Evolutionary conservation across 129 eudicot genomes (phyloP), one percentile per base, ranked within the genome.

Genomic region (Lactuca saligna): DNA sequence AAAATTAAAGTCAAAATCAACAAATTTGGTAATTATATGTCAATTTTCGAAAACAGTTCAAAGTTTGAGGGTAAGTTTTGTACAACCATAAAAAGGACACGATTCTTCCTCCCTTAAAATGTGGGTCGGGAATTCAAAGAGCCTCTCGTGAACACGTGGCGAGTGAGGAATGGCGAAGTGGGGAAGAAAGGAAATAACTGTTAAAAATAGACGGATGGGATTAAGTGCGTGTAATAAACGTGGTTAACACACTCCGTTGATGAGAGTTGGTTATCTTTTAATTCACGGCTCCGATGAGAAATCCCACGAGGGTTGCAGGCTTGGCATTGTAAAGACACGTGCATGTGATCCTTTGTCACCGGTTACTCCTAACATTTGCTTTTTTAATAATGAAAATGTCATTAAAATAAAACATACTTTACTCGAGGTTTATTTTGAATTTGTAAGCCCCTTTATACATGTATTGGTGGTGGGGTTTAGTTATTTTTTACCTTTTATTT

Each of bases 281-380:
- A 15, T 51, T 12, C 31, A 61, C 51, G 15, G 71, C 32, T 64
- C 4, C 13, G 65, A 41, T 31, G 17, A 3, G 44, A 73, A 54
- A 46, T 32, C 65, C 48, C 56, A 63, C 70, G 64, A 20, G 56
- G 39, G 68, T 17, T 71, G 61, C 76, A 61, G 50, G 16, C 32
- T 44, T 4, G 48, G 57, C 0, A 41, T n/a, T 70, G 76, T 72
- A 57, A 50, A 17, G 38, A 37, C 66, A 66, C 73, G 73, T 75
- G 68, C 68, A 66, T 75, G 73, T 66, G 62, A 75, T 62, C 57
- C 57, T 54, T 31, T 63, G 34, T 37, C 76, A 4, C 53, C 76
- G 53, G 61, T 17, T 51, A 32, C 16, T 14, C 46, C 34, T 14
- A 59, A 33, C 20, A 13, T 33, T 46, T 46, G 51, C 5, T 12